Percentiles rank a stretch among this genome's conserved stretches.
These are phyloP conservation scores for Quercus glauca DNA, from an alignment of 306 rosid genomes.

Conservation along the genomic window DNA sequence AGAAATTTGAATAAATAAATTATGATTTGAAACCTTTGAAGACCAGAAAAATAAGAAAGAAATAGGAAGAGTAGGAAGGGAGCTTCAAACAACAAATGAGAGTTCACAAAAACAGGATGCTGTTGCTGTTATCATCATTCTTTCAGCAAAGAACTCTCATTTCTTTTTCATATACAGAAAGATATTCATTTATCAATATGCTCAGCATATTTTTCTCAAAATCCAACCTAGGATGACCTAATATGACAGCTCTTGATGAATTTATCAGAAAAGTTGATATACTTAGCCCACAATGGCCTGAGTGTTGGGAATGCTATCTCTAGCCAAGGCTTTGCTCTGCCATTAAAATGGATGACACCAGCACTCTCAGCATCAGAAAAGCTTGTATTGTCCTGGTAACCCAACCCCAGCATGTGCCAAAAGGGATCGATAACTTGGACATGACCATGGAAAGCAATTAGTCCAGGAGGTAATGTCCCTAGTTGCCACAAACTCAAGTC, in stretches of 20 bases:
- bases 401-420: conserved; percentile 98
- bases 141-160: conserved; percentile 38
- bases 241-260: conserved; percentile 90
- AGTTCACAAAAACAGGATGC: conserved; percentile 38
- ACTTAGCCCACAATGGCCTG: conserved; percentile 72
- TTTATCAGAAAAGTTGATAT: conserved; percentile 81
- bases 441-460: conserved; percentile 96
- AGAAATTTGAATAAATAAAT: conserved; percentile 33
- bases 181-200: conserved; percentile 35
- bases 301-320: conserved; percentile 89
- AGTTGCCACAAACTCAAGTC: conserved; percentile 98
- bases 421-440: conserved; percentile 82
- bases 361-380: conserved; percentile 62
- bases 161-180: conserved; percentile 35
- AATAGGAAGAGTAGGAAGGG: conserved; percentile 32
- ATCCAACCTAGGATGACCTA: conserved; percentile 54
- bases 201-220: conserved; percentile 22
- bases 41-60: conserved; percentile 5
- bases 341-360: conserved; percentile 92
- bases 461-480: conserved; percentile 97
- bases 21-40: conserved; percentile 20
- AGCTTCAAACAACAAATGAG: conserved; percentile 32
- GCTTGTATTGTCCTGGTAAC: conserved; percentile 91
- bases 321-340: conserved; percentile 99
- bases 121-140: conserved; percentile 32